These are phyloP conservation scores for Coccinonectria pachysandricola DNA, from an alignment of 2,329 filamentous ascomycete species.

Conservation along the genomic window DNA sequence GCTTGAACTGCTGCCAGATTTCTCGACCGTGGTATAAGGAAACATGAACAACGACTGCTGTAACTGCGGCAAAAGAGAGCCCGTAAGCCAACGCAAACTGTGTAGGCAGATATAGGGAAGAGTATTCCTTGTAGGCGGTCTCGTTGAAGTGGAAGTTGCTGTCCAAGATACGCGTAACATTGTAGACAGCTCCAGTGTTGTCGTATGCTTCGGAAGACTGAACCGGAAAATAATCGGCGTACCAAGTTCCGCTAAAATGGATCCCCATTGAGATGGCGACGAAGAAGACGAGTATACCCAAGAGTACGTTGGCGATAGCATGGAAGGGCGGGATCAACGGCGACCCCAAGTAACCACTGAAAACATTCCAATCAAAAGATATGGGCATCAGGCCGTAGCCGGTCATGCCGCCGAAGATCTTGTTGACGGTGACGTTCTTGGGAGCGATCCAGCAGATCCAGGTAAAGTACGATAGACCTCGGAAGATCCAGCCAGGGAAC, in stretches of 20 bases:
- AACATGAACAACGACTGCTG: constrained; percentile 48
- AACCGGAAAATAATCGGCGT: constrained; percentile 50
- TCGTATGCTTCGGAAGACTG: constrained; percentile 52
- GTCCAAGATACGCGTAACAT: constrained; percentile 50
- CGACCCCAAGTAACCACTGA: constrained; percentile 39
- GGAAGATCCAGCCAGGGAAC: constrained; percentile 53
- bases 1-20: constrained; percentile 43
- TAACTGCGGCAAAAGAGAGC: constrained; percentile 56
- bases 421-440: constrained; percentile 48
- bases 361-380: constrained; percentile 44
- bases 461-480: constrained; percentile 51
- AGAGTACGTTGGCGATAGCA: constrained; percentile 45
- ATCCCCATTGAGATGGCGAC: constrained; percentile 46
- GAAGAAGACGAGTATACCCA: constrained; percentile 45
- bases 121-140: constrained; percentile 52
- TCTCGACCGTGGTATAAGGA: constrained; percentile 44
- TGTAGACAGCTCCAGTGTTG: constrained; percentile 50
- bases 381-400: constrained; percentile 50
- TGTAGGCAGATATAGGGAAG: constrained; percentile 53
- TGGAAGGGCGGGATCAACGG: constrained; percentile 43
- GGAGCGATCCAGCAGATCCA: constrained; percentile 54
- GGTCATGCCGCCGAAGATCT: constrained; percentile 49
- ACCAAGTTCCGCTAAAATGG: constrained; percentile 48
- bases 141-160: constrained; percentile 47
- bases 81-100: constrained; percentile 53